phyloP scores from a whole-genome alignment of 139 green algal species.

The Volvox africanus region DNA sequence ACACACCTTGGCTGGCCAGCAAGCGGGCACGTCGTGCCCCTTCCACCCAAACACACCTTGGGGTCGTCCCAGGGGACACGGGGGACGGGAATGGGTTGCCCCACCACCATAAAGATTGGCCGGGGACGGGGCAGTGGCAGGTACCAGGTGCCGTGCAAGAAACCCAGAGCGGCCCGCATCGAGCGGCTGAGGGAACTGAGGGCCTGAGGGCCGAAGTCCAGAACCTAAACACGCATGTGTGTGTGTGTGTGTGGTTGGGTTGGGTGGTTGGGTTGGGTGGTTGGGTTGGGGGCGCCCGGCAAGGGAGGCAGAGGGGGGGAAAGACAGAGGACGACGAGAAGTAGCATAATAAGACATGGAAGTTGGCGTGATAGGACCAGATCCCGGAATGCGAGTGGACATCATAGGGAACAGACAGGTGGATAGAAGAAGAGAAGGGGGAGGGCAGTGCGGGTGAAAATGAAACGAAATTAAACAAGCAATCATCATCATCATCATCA shows the following conservation, averaged over 20 bases:
- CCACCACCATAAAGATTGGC: constrained; percentile 36
- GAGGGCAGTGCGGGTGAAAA: not conserved
- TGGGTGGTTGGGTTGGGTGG: no score
- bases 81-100: constrained; percentile 36
- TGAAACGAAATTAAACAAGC: no score
- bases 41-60: constrained; percentile 26
- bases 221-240: not conserved
- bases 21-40: no score
- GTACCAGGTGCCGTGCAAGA: constrained; percentile 53
- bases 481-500: not conserved
- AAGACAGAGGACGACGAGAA: no score
- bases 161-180: constrained; percentile 45
- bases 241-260: no score
- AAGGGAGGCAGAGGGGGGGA: no score
- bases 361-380: no score
- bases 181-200: constrained; percentile 36
- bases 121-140: not conserved
- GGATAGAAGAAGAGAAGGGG: not conserved
- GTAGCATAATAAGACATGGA: no score
- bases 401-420: no score
- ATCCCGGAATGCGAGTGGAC: no score
- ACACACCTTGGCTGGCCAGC: no score
- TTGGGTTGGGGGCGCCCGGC: no score
- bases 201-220: constrained; percentile 56
- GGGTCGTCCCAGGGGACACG: constrained; percentile 24